Percentiles rank a stretch among this genome's conserved stretches.
Evolutionary conservation across 495 filamentous ascomycete genomes (phyloP).

Genomic region (Aeminium ludgeri): DNA sequence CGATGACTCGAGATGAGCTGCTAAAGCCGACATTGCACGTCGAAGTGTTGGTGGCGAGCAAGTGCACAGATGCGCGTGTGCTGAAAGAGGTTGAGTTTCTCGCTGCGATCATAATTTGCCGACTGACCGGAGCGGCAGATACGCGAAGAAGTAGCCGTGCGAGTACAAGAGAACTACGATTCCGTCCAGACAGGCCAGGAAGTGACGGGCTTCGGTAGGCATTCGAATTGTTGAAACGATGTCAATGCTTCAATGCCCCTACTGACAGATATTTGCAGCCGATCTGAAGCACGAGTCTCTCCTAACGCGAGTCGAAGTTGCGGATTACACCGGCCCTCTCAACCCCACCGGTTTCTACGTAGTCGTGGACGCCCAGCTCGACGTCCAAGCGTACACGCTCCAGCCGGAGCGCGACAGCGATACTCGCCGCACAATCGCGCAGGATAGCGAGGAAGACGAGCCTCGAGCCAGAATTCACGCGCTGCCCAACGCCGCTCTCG

Average conservation of each 20-base stretch:
- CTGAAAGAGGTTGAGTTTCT: neutral
- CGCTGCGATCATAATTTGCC: neutral
- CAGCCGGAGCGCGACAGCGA: conserved; percentile 4
- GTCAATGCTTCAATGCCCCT: no score
- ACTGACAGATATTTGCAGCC: neutral
- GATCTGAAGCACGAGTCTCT: conserved; percentile 2
- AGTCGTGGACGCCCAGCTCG: conserved; percentile 14
- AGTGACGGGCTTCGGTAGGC: conserved; percentile 4
- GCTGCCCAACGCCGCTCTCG: conserved; percentile 29
- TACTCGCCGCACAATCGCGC: conserved; percentile 1
- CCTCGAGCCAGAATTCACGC: conserved; percentile 19
- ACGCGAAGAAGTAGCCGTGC: conserved; percentile 12
- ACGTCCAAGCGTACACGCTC: conserved; percentile 21
- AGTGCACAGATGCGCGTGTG: neutral
- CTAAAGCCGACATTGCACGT: conserved; percentile 14
- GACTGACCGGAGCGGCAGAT: conserved; percentile 3
- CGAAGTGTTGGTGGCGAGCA: conserved; percentile 9
- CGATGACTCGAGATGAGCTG: conserved; percentile 2
- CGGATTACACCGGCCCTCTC: conserved; percentile 15
- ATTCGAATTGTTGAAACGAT: no score
- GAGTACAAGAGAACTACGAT: conserved; percentile 8
- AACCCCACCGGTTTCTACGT: conserved; percentile 4
- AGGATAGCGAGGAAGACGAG: neutral
- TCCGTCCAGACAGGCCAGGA: conserved; percentile 13
- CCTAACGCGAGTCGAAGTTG: conserved; percentile 19